Evolutionary conservation across 306 rosid species (phyloP), one percentile per base, ranked within the genome.

Genomic region (Biancaea sappan): DNA sequence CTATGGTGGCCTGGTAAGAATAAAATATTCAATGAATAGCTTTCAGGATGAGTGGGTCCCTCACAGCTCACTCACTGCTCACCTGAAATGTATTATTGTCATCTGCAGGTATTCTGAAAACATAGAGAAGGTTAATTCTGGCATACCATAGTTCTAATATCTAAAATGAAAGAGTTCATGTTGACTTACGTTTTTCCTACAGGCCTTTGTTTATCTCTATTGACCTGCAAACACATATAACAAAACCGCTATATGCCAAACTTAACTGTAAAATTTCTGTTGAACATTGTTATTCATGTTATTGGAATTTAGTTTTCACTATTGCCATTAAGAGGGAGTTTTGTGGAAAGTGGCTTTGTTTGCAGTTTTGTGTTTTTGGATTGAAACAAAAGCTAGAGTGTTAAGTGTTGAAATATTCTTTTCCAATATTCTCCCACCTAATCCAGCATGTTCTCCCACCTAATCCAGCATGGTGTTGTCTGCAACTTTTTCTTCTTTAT

Each of bases 1-100:
- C 84, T 94, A 92, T 76, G 86, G 92, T 88, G 99, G 99, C 79
- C 84, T 94, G 97, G 99, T 94, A 84, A 92, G 97, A 79, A 75
- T 81, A 16, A 38, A 77, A 69, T 59, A 56, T 84, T 68, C 48
- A 26, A 29, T 52, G 67, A 73, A 64, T 58, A 9, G 13, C 21
- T 75, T 71, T 78, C 38, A 66, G 62, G 53, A 75, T 66, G 66
- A 74, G 34, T 64, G 66, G 22, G 22, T 75, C 57, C 69, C 40
- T 24, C 18, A 28, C 28, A 28, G 11, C 43, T 28, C n/a, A 13
- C 34, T 57, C 16, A 7, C 14, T 38, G 50, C 21, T 63, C 2
- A 8, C 28, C 47, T 61, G 46, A 61, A 34, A 61, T 61, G 46
- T 34, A 24, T 61, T 61, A 19, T 62, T 28, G 10, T 2, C 28